Evolutionary conservation across 352 stramenopile species (phyloP), one percentile per base, ranked within the genome.

Genomic region (Phytophthora lateralis): DNA sequence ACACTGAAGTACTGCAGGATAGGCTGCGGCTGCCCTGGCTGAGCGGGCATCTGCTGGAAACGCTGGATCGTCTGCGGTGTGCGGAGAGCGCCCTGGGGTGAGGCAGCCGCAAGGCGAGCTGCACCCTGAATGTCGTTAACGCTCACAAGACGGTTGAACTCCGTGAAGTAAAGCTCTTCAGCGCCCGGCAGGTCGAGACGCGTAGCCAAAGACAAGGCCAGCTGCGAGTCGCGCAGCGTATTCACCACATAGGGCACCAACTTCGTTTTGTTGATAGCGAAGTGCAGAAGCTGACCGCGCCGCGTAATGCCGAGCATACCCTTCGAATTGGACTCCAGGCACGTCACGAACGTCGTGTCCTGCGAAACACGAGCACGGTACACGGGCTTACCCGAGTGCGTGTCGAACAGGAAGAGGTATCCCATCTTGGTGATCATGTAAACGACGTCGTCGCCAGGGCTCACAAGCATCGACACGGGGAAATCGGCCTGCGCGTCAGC

Each of bases 401-500:
- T 90, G 75, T 99, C 98, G 76, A 99, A 99, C 60, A 99, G 88
- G 86, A 99, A 99, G 32, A 99, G 80, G 76, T 99, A 99, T 46
- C 98, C 98, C 93, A 99, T 99, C 89, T 99, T 99, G 30, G 97
- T 99, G 63, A 99, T 97, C 79, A 99, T 95, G 76, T 98, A 99
- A 39, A 99, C 91, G 50, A 99, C 76, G 56, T 98, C 95, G 57
- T 98, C 90, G 32, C 77, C 72, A 12, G 90, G 82, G 30, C 80
- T 96, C 52, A 98, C 84, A 42, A 97, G 76, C 80, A 99, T 97
- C 63, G 91, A 98, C 38, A 99, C 97, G 4, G 98, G 97, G 82
- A 99, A 99, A 79, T 99, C 98, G 46, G 92, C 90, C 21, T 88
- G 85, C 4, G 97, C 97, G 75, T 99, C 98, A 0, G 96, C 84